Evolutionary conservation across 768 basidiomycete genomes (phyloP).

Genomic region (Tricholoma bakamatsutake): DNA sequence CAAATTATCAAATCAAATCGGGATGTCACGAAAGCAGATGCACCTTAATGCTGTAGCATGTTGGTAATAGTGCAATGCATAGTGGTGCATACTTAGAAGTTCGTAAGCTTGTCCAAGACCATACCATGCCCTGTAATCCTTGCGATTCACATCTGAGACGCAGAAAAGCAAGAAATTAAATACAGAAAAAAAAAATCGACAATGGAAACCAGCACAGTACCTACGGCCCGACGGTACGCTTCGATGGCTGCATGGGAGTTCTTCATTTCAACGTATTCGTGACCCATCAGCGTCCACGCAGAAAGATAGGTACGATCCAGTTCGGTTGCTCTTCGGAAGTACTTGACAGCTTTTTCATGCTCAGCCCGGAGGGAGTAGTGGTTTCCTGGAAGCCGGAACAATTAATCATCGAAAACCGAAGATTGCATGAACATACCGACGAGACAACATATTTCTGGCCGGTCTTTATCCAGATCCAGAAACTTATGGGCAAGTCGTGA

Average conservation of each 20-base stretch:
- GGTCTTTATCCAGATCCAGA: slow-evolving; percentile 81
- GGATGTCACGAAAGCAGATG: background rate
- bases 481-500: slow-evolving; percentile 92
- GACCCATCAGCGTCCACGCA: slow-evolving; percentile 99
- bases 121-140: slow-evolving; percentile 98
- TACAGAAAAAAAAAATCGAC: background rate
- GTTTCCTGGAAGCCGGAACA: slow-evolving; percentile 59
- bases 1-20: slow-evolving; percentile 2
- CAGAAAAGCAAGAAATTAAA: background rate
- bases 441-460: slow-evolving; percentile 94
- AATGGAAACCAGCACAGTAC: slow-evolving; percentile 38
- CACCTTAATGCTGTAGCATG: slow-evolving; percentile 90
- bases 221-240: slow-evolving; percentile 92
- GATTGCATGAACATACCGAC: slow-evolving; percentile 57
- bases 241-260: slow-evolving; percentile 99
- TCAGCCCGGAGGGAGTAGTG: slow-evolving; percentile 92
- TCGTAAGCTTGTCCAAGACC: slow-evolving; percentile 98
- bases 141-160: slow-evolving; percentile 80
- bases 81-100: slow-evolving; percentile 93
- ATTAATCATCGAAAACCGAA: background rate
- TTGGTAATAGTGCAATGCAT: slow-evolving; percentile 95
- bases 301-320: slow-evolving; percentile 92
- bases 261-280: slow-evolving; percentile 98
- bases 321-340: slow-evolving; percentile 92
- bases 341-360: slow-evolving; percentile 93